Conservation (phyloP, 2,329 filamentous ascomycete genomes). For the Trichoderma breve region DNA sequence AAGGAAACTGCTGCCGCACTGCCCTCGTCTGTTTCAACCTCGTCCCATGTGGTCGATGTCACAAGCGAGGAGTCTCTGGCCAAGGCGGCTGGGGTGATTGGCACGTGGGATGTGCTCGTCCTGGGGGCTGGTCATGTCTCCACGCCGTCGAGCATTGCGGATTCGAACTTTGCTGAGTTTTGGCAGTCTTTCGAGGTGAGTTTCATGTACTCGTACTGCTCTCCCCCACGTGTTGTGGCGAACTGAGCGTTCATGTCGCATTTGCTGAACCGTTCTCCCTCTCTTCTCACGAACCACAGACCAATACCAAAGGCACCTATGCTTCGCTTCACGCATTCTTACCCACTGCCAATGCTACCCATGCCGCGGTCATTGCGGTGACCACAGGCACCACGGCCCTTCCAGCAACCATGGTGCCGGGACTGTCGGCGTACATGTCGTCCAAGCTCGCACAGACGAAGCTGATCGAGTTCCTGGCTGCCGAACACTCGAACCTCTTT, state of each 20-base stretch:
- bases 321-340: constrained; percentile 13
- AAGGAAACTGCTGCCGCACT: constrained; percentile 1
- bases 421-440: constrained; percentile 17
- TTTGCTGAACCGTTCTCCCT: background rate
- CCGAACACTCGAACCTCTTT: constrained; percentile 28
- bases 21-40: background rate
- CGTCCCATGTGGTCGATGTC: constrained; percentile 7
- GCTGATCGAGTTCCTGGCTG: constrained; percentile 28
- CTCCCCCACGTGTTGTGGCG: background rate
- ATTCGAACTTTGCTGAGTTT: constrained; percentile 24
- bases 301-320: constrained; percentile 15
- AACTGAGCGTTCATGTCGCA: background rate
- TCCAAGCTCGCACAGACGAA: constrained; percentile 22
- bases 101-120: constrained; percentile 24
- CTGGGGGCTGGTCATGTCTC: constrained; percentile 23
- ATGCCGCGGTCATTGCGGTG: constrained; percentile 23
- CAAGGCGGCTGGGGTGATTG: constrained; percentile 20
- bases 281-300: background rate
- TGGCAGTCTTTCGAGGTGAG: constrained; percentile 28
- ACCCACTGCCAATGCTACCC: constrained; percentile 19
- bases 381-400: constrained; percentile 25
- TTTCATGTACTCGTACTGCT: background rate
- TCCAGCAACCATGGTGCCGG: constrained; percentile 22
- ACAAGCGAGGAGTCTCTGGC: constrained; percentile 1
- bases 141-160: constrained; percentile 20